A percentile compares a stretch with the other conserved stretches of the same genome.
Evolutionary conservation across 805 yeast species (phyloP).

Genomic region (Candida tallmaniae): DNA sequence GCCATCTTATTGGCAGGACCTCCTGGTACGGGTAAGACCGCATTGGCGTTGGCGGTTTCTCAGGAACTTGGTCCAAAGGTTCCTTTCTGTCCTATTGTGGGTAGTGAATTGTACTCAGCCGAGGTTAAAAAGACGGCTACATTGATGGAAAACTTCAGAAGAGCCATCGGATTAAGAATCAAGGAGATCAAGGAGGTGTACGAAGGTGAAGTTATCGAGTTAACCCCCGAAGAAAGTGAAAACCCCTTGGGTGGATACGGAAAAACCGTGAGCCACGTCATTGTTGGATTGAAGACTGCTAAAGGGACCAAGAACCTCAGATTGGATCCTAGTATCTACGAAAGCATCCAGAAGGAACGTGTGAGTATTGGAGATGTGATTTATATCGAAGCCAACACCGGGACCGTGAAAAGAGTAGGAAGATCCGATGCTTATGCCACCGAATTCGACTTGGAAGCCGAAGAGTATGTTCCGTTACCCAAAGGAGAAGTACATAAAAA

Average conservation of each 20-base stretch:
- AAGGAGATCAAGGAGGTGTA: conserved; percentile 97
- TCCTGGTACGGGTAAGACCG: conserved; percentile 98
- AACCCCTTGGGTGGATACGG: conserved; percentile 98
- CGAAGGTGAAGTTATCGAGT: conserved; percentile 96
- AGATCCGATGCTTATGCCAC: conserved; percentile 98
- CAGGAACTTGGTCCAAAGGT: conserved; percentile 96
- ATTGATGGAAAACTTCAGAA: conserved; percentile 91
- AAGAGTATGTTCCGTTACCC: conserved; percentile 97
- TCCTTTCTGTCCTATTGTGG: conserved; percentile 96
- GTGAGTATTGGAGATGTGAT: conserved; percentile 95
- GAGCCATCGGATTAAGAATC: conserved; percentile 93
- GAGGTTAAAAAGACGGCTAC: conserved; percentile 97
- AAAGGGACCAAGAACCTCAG: conserved; percentile 86
- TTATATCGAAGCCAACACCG: conserved; percentile 95
- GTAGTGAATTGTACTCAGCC: conserved; percentile 89
- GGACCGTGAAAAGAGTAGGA: conserved; percentile 95
- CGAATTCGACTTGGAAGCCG: conserved; percentile 97
- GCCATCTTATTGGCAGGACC: conserved; percentile 96
- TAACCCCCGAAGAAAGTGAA: conserved; percentile 93
- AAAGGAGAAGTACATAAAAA: conserved; percentile 98
- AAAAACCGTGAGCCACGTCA: conserved; percentile 89
- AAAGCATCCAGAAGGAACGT: conserved; percentile 90
- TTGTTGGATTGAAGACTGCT: conserved; percentile 89
- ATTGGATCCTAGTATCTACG: conserved; percentile 89
- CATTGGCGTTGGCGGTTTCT: conserved; percentile 90